A percentile compares a stretch with the other conserved stretches of the same genome.
Conservation (phyloP, 345 rosid genomes). For the Euphorbia peplus region DNA sequence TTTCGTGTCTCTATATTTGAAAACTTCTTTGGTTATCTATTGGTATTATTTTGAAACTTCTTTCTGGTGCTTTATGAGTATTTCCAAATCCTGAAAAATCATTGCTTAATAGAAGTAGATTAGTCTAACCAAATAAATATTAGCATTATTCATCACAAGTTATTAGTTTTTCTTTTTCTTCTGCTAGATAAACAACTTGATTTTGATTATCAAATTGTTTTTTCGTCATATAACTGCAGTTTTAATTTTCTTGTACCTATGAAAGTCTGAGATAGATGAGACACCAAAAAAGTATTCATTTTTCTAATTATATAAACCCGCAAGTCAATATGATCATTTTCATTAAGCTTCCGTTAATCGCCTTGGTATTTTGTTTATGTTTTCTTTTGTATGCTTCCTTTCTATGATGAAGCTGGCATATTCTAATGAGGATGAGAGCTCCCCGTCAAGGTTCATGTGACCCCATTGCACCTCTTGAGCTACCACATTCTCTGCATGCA, state of each 20-base stretch:
- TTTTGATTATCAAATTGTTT: neutral
- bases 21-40: neutral
- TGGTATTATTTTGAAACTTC: neutral
- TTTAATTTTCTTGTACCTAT: neutral
- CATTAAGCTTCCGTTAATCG: too few species aligned
- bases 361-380: neutral
- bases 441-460: slow-evolving; percentile 72
- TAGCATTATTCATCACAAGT: neutral
- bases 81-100: neutral
- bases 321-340: too few species aligned
- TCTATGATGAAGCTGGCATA: slow-evolving; percentile 68
- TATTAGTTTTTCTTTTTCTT: neutral
- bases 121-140: neutral
- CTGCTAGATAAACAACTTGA: neutral
- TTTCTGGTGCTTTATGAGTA: neutral
- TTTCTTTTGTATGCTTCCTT: neutral
- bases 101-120: neutral
- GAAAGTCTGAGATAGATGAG: neutral
- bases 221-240: neutral
- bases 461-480: slow-evolving; percentile 86
- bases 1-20: neutral
- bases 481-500: slow-evolving; percentile 90
- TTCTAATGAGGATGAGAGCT: slow-evolving; percentile 81
- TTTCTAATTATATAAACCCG: neutral
- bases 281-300: neutral